A percentile compares a stretch with the other conserved stretches of the same genome.
Conservation (phyloP, 164 flowering plant genomes). For the Stephania japonica region DNA sequence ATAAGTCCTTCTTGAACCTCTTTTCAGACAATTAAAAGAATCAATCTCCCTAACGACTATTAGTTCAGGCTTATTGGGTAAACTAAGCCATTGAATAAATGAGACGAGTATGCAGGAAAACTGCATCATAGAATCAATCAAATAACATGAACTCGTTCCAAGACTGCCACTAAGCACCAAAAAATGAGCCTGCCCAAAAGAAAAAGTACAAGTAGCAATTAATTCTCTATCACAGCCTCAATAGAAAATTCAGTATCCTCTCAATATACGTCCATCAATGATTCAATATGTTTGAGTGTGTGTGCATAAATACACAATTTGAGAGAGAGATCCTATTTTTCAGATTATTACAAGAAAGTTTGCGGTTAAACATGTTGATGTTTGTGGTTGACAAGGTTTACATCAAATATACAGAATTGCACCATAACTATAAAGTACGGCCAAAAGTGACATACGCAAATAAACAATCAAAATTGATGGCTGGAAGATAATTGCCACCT, state of each 20-base stretch:
- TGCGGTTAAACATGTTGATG: no score
- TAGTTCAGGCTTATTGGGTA: neutral
- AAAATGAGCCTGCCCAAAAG: no score
- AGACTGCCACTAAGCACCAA: no score
- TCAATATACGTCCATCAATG: no score
- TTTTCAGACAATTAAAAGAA: neutral
- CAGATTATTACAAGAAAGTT: no score
- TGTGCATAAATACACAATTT: no score
- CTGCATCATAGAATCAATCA: neutral
- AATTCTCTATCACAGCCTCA: no score
- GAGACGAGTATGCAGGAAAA: neutral
- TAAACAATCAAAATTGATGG: slow-evolving; percentile 77
- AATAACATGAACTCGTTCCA: neutral
- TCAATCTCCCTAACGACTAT: no score
- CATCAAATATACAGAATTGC: neutral
- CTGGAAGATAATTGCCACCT: slow-evolving; percentile 58
- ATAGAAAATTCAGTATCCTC: no score
- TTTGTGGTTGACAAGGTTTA: neutral
- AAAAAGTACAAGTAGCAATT: no score
- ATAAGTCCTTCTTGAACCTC: neutral
- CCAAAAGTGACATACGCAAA: slow-evolving; percentile 65
- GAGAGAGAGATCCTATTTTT: no score
- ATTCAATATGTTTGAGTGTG: no score
- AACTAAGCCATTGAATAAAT: neutral
- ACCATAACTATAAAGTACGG: slow-evolving; percentile 10